Evolutionary conservation across 805 yeast genomes (phyloP), one percentile per base, ranked within the genome.

Genomic region (Saccharomyces cerevisiae): DNA sequence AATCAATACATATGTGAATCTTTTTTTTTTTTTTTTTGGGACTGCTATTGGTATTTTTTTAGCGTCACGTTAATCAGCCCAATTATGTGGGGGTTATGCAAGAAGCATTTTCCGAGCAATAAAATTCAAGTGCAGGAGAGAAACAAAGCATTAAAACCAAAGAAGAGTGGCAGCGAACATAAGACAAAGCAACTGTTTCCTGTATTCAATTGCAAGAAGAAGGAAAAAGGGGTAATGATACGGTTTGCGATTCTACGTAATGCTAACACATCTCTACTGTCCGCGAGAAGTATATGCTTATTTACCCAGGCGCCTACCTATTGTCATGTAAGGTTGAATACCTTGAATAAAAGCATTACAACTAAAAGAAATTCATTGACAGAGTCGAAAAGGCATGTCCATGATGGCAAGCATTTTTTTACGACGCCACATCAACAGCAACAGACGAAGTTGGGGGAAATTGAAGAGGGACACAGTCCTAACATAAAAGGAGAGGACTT

Each of bases 391-490:
- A 36, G 43, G 6, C 43, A 36, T n/a, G 43, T 17, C 9, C 43
- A 36, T 31, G 57, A 59, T 55, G 6, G 55, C 1, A 65, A 62
- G 26, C 68, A 66, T 53, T 66, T 66, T 50, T 66, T 66, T 53
- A 59, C 66, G 1, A 51, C 51, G 24, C 61, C 65, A 26, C 50
- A 30, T 13, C 47, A 30, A 13, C 47, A 27, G 6, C 29, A 49
- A 30, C 27, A 10, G 47, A 6, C 52, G 36, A 47, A 50, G 41
- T n/a, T 46, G 2, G 32, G 28, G 32, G n/a, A 30, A 36, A 26
- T 22, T 46, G 6, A 47, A n/a, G 48, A 46, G 10, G 10, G 32
- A 22, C 41, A 49, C 3, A 22, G 4, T 9, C 24, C 9, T 8
- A 36, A 9, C 11, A 8, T 36, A 17, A 48, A 43, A 29, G 53